Evolutionary conservation across 2,329 filamentous ascomycete genomes (phyloP).

Genomic region (Fusarium algeriense): DNA sequence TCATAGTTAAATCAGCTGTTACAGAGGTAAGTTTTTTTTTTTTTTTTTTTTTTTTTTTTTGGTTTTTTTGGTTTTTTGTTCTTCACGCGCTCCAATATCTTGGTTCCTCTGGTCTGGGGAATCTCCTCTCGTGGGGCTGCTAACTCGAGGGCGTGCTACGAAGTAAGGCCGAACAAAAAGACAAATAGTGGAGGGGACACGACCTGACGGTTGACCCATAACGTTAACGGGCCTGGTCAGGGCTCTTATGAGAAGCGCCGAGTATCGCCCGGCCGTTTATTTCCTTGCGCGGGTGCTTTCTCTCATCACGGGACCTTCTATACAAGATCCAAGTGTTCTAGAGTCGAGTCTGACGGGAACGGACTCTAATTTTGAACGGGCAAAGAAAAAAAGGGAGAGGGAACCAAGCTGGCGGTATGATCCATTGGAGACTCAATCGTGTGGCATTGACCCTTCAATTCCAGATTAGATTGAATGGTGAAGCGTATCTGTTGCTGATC

Average conservation of each 20-base stretch:
- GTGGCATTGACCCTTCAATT: background rate
- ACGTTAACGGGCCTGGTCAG: slow-evolving; percentile 35
- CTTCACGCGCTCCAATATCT: slow-evolving; percentile 42
- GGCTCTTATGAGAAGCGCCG: slow-evolving; percentile 51
- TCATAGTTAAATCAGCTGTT: no score
- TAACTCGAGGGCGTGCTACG: slow-evolving; percentile 44
- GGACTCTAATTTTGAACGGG: background rate
- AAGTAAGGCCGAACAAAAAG: slow-evolving; percentile 49
- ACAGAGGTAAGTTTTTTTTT: no score
- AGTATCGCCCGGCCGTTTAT: slow-evolving; percentile 52
- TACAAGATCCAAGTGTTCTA: slow-evolving; percentile 23
- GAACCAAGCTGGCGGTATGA: slow-evolving; percentile 31
- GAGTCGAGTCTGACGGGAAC: slow-evolving; percentile 19
- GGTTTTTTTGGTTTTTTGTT: no score
- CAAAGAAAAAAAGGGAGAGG: background rate
- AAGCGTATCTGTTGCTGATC: background rate
- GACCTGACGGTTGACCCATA: slow-evolving; percentile 39
- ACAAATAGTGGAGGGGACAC: slow-evolving; percentile 28
- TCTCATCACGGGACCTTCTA: slow-evolving; percentile 21
- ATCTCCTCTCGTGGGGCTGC: slow-evolving; percentile 41
- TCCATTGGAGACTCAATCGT: background rate
- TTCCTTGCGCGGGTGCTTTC: slow-evolving; percentile 5
- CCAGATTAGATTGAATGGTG: background rate
- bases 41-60: no score
- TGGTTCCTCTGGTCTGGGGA: slow-evolving; percentile 47